A percentile compares a stretch with the other conserved stretches of the same genome.
Conservation (phyloP, 2,329 filamentous ascomycete genomes). For the Fragosphaeria purpurea region DNA sequence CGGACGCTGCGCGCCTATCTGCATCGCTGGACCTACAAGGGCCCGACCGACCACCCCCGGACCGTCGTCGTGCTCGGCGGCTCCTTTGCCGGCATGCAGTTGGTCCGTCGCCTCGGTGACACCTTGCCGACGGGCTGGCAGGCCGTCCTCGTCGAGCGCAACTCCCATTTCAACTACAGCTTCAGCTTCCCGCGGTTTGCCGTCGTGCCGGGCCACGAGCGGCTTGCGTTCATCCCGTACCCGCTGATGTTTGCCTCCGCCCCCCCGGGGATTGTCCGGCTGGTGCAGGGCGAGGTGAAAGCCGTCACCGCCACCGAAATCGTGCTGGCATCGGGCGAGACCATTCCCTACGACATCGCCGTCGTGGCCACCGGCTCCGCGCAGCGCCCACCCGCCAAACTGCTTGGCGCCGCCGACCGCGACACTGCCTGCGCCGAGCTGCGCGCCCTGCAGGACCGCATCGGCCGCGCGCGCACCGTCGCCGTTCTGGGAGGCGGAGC, state of each 20-base stretch:
- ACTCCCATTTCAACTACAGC: constrained; percentile 51
- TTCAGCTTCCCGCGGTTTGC: constrained; percentile 51
- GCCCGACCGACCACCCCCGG: constrained; percentile 14
- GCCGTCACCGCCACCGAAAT: not conserved
- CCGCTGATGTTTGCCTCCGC: constrained; percentile 27
- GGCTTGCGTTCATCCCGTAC: constrained; percentile 53
- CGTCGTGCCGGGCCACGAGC: constrained; percentile 44
- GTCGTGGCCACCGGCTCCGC: constrained; percentile 49
- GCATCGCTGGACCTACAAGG: constrained; percentile 10
- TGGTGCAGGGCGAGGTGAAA: constrained; percentile 26
- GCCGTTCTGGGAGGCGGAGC: constrained; percentile 50
- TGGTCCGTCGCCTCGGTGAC: constrained; percentile 36
- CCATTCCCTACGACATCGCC: constrained; percentile 43
- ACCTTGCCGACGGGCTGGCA: constrained; percentile 39
- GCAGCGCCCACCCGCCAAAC: constrained; percentile 34
- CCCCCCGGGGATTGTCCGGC: constrained; percentile 24
- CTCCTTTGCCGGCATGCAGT: constrained; percentile 46
- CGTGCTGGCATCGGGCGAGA: constrained; percentile 16
- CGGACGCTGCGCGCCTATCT: constrained; percentile 1
- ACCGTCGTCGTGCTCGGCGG: constrained; percentile 48
- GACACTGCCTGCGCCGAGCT: constrained; percentile 32
- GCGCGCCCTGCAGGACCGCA: constrained; percentile 32
- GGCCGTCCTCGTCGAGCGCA: constrained; percentile 48
- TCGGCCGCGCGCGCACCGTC: constrained; percentile 31
- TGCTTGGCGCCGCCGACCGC: constrained; percentile 33